These are phyloP conservation scores for Primulina huaijiensis DNA, from an alignment of 257 asterid species.

Conservation along the genomic window DNA sequence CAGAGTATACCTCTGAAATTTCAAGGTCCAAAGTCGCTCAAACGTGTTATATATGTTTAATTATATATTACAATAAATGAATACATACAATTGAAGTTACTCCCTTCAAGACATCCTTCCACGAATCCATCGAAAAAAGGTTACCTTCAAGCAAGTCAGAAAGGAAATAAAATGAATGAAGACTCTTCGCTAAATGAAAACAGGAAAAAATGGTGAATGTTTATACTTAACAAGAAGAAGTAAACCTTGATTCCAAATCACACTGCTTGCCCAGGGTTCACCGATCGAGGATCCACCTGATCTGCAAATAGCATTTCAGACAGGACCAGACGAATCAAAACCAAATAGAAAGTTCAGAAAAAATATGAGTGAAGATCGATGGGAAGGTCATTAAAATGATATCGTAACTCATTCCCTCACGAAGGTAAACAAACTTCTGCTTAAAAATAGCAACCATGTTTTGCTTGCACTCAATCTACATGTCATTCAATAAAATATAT, in stretches of 20 bases:
- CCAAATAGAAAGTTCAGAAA: slow-evolving; percentile 1
- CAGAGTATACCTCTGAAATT: slow-evolving; percentile 61
- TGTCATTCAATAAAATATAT: not conserved
- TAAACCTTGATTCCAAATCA: slow-evolving; percentile 89
- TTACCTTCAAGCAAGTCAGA: slow-evolving; percentile 53
- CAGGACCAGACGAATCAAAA: slow-evolving; percentile 25
- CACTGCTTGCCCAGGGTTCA: slow-evolving; percentile 78
- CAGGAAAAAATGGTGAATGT: slow-evolving; percentile 16
- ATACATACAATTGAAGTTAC: slow-evolving; percentile 84
- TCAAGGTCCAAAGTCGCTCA: not conserved
- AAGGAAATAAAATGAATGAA: slow-evolving; percentile 23
- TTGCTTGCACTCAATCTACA: slow-evolving; percentile 7
- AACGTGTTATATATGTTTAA: no score
- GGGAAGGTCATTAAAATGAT: not conserved
- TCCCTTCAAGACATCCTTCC: slow-evolving; percentile 92
- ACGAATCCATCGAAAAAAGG: slow-evolving; percentile 70
- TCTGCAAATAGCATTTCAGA: slow-evolving; percentile 45
- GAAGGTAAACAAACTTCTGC: not conserved
- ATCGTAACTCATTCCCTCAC: slow-evolving; percentile 2
- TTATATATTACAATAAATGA: not conserved
- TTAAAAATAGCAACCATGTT: not conserved
- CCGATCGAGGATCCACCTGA: slow-evolving; percentile 71
- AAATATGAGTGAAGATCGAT: slow-evolving; percentile 4
- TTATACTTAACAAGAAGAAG: slow-evolving; percentile 23
- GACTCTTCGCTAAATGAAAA: slow-evolving; percentile 1